phyloP scores from a whole-genome alignment of 208 protist species.

The Porcisia hertigi region DNA sequence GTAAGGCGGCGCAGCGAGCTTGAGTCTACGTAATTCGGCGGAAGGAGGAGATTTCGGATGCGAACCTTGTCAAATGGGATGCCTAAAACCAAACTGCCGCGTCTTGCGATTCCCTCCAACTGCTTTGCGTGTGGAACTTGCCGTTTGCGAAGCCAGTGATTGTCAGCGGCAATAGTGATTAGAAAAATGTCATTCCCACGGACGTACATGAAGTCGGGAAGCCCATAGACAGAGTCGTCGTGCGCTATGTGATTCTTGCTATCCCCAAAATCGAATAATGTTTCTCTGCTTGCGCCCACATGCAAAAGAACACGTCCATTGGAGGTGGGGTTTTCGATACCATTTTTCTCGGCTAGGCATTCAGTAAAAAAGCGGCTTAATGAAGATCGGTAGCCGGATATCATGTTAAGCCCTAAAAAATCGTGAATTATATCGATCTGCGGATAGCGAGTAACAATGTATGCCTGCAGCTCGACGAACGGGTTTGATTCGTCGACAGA shows the following conservation, averaged over 20 bases:
- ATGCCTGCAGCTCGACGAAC: slow-evolving; percentile 58
- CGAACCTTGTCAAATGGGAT: slow-evolving; percentile 71
- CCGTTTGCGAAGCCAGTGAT: slow-evolving; percentile 79
- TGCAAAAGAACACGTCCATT: slow-evolving; percentile 47
- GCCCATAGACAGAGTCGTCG: slow-evolving; percentile 68
- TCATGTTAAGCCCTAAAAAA: slow-evolving; percentile 82
- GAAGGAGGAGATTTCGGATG: slow-evolving; percentile 77
- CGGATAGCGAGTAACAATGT: slow-evolving; percentile 63
- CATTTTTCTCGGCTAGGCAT: slow-evolving; percentile 35
- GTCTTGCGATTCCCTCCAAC: slow-evolving; percentile 81
- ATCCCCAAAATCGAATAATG: slow-evolving; percentile 79
- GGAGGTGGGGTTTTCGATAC: slow-evolving; percentile 9
- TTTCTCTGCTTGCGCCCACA: slow-evolving; percentile 36
- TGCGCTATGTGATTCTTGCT: slow-evolving; percentile 52
- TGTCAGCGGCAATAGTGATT: slow-evolving; percentile 83
- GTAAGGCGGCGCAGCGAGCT: slow-evolving; percentile 64
- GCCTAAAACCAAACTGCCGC: slow-evolving; percentile 76
- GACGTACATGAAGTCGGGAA: slow-evolving; percentile 83
- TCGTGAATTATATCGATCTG: slow-evolving; percentile 81
- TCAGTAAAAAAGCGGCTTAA: slow-evolving; percentile 53
- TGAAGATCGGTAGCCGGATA: slow-evolving; percentile 64
- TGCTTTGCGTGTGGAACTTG: slow-evolving; percentile 83
- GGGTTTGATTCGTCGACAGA: slow-evolving; percentile 58
- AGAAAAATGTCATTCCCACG: slow-evolving; percentile 67
- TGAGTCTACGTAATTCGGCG: slow-evolving; percentile 72